phyloP scores from a whole-genome alignment of 257 asterid genomes.

The Linaria vulgaris region DNA sequence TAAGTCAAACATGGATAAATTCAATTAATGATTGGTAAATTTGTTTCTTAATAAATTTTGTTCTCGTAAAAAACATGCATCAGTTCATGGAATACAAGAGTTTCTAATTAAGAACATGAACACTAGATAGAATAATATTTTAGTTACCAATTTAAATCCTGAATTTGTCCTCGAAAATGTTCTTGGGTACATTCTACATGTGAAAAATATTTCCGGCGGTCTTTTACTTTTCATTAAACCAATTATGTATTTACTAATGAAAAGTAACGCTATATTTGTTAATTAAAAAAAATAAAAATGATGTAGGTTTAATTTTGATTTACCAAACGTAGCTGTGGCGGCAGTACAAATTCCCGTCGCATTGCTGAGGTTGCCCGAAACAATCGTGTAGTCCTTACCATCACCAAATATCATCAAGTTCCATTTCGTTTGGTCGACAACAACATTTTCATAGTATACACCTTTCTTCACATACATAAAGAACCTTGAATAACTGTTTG shows the following conservation, averaged over 20 bases:
- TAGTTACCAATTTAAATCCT: too few relatives aligned
- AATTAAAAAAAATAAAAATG: not conserved
- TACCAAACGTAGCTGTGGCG: conserved; percentile 33
- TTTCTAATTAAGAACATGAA: too few relatives aligned
- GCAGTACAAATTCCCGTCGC: not conserved
- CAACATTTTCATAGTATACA: conserved; percentile 29
- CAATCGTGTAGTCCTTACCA: conserved; percentile 29
- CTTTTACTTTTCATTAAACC: too few relatives aligned
- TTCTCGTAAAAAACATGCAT: too few relatives aligned
- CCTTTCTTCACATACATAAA: conserved; percentile 37
- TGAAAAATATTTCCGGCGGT: too few relatives aligned
- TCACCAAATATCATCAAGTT: conserved; percentile 38
- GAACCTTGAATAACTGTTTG: conserved; percentile 19
- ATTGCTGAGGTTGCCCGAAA: conserved; percentile 26
- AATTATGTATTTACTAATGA: not conserved
- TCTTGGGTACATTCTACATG: too few relatives aligned
- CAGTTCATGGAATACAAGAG: too few relatives aligned
- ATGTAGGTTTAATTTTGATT: not conserved
- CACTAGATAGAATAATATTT: too few relatives aligned
- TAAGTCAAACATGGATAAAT: too few relatives aligned
- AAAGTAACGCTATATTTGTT: not conserved
- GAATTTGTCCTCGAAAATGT: too few relatives aligned
- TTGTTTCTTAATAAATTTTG: too few relatives aligned
- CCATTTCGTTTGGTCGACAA: conserved; percentile 14
- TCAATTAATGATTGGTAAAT: too few relatives aligned